Percentiles rank a stretch among this genome's conserved stretches.
These are phyloP conservation scores for Cercospora nicotianae DNA, from an alignment of 2,329 filamentous ascomycete genomes.

Conservation along the genomic window DNA sequence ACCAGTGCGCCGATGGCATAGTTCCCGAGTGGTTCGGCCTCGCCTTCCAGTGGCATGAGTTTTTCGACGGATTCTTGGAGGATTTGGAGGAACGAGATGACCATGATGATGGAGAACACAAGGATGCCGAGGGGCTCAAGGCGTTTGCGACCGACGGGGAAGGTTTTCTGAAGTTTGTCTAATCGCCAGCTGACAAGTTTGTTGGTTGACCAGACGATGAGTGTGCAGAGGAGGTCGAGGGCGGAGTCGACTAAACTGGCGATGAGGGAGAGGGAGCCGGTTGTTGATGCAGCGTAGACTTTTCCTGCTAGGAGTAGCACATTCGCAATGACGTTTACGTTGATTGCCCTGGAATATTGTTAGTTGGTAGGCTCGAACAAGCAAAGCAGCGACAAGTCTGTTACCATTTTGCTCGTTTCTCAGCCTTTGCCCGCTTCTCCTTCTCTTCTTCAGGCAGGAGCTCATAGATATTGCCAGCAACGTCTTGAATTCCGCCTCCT, in stretches of 20 bases:
- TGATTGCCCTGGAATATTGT: constrained; percentile 47
- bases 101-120: constrained; percentile 64
- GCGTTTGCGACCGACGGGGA: constrained; percentile 58
- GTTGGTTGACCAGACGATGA: constrained; percentile 63
- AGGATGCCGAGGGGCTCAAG: constrained; percentile 63
- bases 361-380: background rate
- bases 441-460: constrained; percentile 59
- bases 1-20: constrained; percentile 60
- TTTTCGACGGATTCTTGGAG: constrained; percentile 61
- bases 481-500: constrained; percentile 51
- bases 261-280: constrained; percentile 60
- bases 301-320: constrained; percentile 58
- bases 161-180: constrained; percentile 51
- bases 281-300: constrained; percentile 55
- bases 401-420: constrained; percentile 52
- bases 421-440: constrained; percentile 48
- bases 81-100: constrained; percentile 63
- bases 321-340: constrained; percentile 63
- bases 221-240: constrained; percentile 60
- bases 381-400: background rate
- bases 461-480: constrained; percentile 53
- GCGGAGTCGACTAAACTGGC: constrained; percentile 63
- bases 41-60: constrained; percentile 52
- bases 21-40: constrained; percentile 52
- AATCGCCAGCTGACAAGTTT: constrained; percentile 60